phyloP scores from a whole-genome alignment of 768 basidiomycete genomes.

The Tylopilus vinaceipallidus region DNA sequence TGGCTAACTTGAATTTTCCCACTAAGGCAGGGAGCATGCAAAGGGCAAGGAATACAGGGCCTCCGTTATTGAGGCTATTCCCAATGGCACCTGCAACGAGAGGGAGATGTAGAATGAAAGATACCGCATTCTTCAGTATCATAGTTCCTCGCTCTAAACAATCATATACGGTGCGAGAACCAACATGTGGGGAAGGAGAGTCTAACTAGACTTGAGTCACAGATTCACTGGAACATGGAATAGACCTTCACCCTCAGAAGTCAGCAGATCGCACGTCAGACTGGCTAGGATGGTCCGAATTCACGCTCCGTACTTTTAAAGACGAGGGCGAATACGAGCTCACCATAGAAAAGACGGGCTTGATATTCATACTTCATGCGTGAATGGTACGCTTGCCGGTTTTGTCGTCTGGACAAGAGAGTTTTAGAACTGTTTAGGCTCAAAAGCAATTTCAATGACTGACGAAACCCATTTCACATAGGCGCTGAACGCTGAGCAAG shows the following conservation, averaged over 20 bases:
- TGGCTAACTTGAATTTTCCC: neutral
- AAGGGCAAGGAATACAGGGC: constrained; percentile 21
- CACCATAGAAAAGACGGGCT: constrained; percentile 21
- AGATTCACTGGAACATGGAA: neutral
- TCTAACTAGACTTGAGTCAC: constrained; percentile 6
- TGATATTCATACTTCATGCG: constrained; percentile 22
- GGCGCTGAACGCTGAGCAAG: constrained; percentile 15
- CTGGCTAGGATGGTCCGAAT: constrained; percentile 8
- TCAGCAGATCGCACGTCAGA: constrained; percentile 20
- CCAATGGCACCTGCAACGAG: constrained; percentile 18
- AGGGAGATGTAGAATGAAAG: constrained; percentile 23
- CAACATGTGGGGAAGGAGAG: neutral
- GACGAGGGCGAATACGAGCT: neutral
- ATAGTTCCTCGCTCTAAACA: constrained; percentile 13
- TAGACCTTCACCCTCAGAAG: constrained; percentile 17
- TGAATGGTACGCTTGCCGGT: constrained; percentile 6
- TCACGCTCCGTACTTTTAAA: neutral
- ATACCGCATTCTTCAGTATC: constrained; percentile 11
- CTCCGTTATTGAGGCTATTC: constrained; percentile 13
- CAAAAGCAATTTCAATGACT: neutral
- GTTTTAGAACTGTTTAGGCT: neutral
- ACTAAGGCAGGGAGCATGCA: constrained; percentile 17
- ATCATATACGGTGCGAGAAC: neutral
- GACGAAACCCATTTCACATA: constrained; percentile 19
- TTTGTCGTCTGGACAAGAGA: constrained; percentile 3